phyloP scores from a whole-genome alignment of 1,139 yeast species.

The Scheffersomyces illinoinensis region DNA sequence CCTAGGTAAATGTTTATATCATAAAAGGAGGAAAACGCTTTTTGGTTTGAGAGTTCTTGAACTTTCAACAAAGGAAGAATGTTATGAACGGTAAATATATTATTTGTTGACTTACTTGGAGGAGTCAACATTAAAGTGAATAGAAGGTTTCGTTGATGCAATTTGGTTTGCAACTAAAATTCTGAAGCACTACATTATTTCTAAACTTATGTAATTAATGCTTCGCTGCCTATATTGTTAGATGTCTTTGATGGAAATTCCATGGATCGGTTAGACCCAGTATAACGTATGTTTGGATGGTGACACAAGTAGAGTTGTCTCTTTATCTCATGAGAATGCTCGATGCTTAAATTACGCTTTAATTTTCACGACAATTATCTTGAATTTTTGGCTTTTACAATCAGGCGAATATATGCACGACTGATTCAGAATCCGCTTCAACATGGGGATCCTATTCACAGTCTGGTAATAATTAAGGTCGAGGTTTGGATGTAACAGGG shows the following conservation, averaged over 20 bases:
- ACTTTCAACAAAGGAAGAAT: background rate
- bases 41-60: background rate
- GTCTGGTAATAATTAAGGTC: background rate
- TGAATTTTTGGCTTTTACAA: no score
- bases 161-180: background rate
- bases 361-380: background rate
- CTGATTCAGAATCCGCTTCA: no score
- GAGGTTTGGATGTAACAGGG: background rate
- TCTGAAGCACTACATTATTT: background rate
- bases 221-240: background rate
- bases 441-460: no score
- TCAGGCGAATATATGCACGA: no score
- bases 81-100: background rate
- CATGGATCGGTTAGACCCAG: background rate
- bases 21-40: background rate
- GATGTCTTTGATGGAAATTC: background rate
- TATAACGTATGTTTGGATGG: background rate
- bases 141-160: background rate
- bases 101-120: background rate
- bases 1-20: background rate
- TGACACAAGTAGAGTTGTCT: background rate
- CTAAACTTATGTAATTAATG: no score
- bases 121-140: no score
- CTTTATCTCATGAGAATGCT: background rate
- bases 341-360: background rate